Base-by-base conservation (phyloP, 495 filamentous ascomycete genomes). In the Podospora pseudopauciseta region DNA sequence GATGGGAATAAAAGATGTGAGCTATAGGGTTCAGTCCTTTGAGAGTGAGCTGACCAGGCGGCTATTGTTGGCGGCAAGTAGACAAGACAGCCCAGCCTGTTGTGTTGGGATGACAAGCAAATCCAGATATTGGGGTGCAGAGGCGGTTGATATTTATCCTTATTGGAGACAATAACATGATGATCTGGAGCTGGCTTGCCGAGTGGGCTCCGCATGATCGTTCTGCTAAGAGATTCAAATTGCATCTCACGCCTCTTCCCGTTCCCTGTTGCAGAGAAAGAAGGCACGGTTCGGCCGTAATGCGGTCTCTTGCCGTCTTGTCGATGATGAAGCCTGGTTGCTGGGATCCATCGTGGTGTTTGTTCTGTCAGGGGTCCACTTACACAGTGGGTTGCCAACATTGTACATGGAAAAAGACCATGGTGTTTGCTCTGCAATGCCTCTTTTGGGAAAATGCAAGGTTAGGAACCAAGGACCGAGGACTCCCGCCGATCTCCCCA, bases 91-190 rank as follows among this genome's bases (percentile, higher is more conserved):
- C 30, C 23, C 27, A 58, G 59, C 20, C 20, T 61, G 59, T 61
- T 61, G 59, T 26, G 59, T 16, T 30, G 39, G 39, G 39, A 49
- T 49, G 39, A 49, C 39, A 49, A 32, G 30, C 4, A 32, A 32
- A 32, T 4, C 4, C 30, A 32, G 30, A 32, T 32, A 32, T 34
- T 63, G 5, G 30, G 60, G 27, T 28, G 26, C 20, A 34, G 60
- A 39, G 32, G 16, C 19, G 61, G 27, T 63, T 63, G 61, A 44
- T 63, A 63, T 63, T 63, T 63, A 63, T 63, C 61, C 61, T 63
- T 63, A 63, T 63, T 63, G 32, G 20, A 49, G 30, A 49, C 18
- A 32, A 18, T 34, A n/a, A 32, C 55, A 19, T 58, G 55, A 58
- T 58, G 55, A 49, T 49, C 39, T 49, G 2, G 59, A 61, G 59